These are phyloP conservation scores for Stachybotrys echinatus DNA, from an alignment of 2,329 filamentous ascomycete species.

Conservation along the genomic window DNA sequence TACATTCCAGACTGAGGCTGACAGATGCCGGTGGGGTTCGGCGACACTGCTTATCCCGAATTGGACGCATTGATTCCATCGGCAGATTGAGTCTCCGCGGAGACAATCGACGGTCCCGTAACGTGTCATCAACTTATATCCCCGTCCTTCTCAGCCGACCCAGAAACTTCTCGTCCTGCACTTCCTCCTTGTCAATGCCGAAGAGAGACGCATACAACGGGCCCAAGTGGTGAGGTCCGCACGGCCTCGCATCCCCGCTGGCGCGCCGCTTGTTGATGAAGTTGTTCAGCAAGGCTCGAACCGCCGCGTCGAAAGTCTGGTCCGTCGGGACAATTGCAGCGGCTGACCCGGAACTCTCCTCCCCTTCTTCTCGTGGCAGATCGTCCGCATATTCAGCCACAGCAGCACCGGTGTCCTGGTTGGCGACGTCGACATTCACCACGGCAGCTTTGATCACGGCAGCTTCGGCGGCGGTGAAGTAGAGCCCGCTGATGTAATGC, in stretches of 20 bases:
- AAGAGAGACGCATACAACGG: conserved; percentile 10
- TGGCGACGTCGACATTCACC: conserved; percentile 4
- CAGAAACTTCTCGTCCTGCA: not conserved
- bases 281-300: conserved; percentile 2
- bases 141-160: conserved; percentile 2
- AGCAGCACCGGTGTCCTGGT: not conserved
- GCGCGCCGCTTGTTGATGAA: conserved; percentile 11
- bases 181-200: conserved; percentile 7
- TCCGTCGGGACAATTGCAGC: not conserved
- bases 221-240: conserved; percentile 11
- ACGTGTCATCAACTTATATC: no score
- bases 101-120: no score
- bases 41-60: no score
- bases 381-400: not conserved
- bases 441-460: conserved; percentile 4
- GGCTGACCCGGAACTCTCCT: not conserved
- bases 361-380: not conserved
- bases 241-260: conserved; percentile 9
- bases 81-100: no score
- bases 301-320: conserved; percentile 2
- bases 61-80: no score
- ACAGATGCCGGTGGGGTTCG: no score
- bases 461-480: conserved; percentile 7
- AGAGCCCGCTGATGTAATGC: conserved; percentile 10
- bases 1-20: no score